phyloP scores from a whole-genome alignment of 805 yeast genomes.

The Nakazawaea ambrosiae region DNA sequence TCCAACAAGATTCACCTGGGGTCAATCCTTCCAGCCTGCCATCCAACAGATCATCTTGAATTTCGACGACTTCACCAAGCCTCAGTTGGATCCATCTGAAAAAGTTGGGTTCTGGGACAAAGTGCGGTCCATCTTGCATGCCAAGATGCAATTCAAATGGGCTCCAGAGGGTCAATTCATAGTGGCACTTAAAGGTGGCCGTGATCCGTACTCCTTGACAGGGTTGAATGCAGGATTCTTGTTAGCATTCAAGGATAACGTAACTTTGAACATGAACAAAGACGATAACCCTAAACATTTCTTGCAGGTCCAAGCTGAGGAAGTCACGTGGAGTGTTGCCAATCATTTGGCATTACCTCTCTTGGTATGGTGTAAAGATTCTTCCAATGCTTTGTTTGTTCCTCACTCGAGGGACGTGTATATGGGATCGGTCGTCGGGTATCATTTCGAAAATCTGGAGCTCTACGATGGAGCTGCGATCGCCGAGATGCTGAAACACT shows the following conservation, averaged over 20 bases:
- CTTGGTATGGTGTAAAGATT: constrained; percentile 52
- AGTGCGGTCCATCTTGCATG: constrained; percentile 69
- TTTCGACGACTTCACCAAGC: constrained; percentile 80
- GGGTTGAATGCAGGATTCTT: constrained; percentile 71
- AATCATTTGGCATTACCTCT: constrained; percentile 53
- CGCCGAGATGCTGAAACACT: neutral
- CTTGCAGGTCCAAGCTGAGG: constrained; percentile 53
- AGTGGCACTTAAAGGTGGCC: constrained; percentile 64
- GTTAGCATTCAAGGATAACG: constrained; percentile 60
- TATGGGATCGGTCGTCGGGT: constrained; percentile 40
- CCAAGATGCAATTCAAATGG: constrained; percentile 50
- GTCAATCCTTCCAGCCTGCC: constrained; percentile 77
- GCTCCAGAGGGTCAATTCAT: constrained; percentile 43
- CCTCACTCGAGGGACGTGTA: constrained; percentile 29
- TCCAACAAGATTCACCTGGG: constrained; percentile 75
- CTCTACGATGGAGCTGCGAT: neutral
- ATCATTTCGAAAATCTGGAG: constrained; percentile 27
- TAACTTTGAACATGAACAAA: constrained; percentile 54
- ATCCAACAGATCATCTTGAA: constrained; percentile 72
- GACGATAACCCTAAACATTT: constrained; percentile 64
- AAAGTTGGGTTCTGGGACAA: constrained; percentile 94
- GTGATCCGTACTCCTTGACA: constrained; percentile 70
- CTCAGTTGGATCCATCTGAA: constrained; percentile 81
- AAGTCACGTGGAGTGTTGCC: constrained; percentile 67
- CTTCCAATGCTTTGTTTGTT: constrained; percentile 35